A percentile compares a stretch with the other conserved stretches of the same genome.
These are phyloP conservation scores for Cladophialophora immunda DNA, from an alignment of 2,329 filamentous ascomycete species.

Conservation along the genomic window DNA sequence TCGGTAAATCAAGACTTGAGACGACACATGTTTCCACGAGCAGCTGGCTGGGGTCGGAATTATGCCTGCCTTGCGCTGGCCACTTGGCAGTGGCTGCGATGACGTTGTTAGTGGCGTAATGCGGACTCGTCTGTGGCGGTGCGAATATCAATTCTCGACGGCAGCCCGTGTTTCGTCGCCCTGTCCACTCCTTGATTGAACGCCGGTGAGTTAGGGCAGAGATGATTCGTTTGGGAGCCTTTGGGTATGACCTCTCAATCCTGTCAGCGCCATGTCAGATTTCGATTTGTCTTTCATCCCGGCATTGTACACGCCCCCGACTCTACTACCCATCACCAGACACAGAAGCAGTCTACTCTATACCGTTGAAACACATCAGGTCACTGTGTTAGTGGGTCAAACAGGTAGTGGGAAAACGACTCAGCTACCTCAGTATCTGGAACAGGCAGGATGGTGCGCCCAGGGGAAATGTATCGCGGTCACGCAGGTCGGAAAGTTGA, in stretches of 20 bases:
- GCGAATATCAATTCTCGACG: neutral
- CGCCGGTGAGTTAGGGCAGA: neutral
- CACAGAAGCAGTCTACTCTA: conserved; percentile 83
- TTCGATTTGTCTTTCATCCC: conserved; percentile 66
- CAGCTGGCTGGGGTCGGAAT: conserved; percentile 10
- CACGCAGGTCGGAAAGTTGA: conserved; percentile 75
- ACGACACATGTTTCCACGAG: conserved; percentile 27
- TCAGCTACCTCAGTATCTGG: conserved; percentile 90
- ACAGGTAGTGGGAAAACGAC: conserved; percentile 97
- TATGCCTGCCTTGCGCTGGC: neutral
- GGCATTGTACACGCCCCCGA: conserved; percentile 83
- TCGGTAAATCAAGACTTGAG: conserved; percentile 24
- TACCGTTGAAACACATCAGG: conserved; percentile 80
- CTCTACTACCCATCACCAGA: conserved; percentile 85
- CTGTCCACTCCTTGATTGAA: neutral
- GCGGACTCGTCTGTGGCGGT: neutral
- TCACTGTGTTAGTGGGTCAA: conserved; percentile 90
- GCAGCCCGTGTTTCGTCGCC: neutral
- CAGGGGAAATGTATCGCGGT: conserved; percentile 85
- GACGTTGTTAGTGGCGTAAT: conserved; percentile 9
- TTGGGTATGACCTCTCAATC: neutral
- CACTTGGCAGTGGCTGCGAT: conserved; percentile 15
- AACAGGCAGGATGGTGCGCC: conserved; percentile 86
- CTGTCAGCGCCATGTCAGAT: conserved; percentile 28
- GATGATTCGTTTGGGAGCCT: neutral